These are phyloP conservation scores for Phytophthora cactorum DNA, from an alignment of 352 stramenopile species.

Conservation along the genomic window DNA sequence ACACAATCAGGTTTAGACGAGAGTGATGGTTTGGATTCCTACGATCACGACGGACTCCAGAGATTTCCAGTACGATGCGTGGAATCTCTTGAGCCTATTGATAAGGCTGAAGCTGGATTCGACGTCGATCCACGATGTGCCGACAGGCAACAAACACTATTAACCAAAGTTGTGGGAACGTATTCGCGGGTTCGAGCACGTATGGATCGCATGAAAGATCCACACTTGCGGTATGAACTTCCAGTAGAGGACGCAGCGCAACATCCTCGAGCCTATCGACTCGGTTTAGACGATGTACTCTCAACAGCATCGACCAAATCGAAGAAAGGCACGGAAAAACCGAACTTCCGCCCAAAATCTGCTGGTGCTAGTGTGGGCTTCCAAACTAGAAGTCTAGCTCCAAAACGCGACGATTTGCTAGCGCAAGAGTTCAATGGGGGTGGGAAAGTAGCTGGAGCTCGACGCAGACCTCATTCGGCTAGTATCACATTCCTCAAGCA, in stretches of 20 bases:
- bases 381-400: slow-evolving; percentile 9
- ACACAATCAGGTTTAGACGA: slow-evolving; percentile 1
- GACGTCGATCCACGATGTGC: slow-evolving; percentile 36
- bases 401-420: slow-evolving; percentile 21
- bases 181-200: slow-evolving; percentile 40
- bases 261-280: slow-evolving; percentile 53
- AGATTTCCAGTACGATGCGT: slow-evolving; percentile 31
- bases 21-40: background rate
- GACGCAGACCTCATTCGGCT: slow-evolving; percentile 54
- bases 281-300: slow-evolving; percentile 54
- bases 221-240: slow-evolving; percentile 50
- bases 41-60: slow-evolving; percentile 34
- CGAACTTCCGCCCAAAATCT: slow-evolving; percentile 46
- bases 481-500: slow-evolving; percentile 59
- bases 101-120: slow-evolving; percentile 11
- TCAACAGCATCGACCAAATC: slow-evolving; percentile 39
- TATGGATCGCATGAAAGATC: slow-evolving; percentile 47
- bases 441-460: slow-evolving; percentile 59
- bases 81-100: slow-evolving; percentile 20
- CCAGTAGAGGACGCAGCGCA: slow-evolving; percentile 48
- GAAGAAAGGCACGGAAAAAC: slow-evolving; percentile 10
- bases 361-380: slow-evolving; percentile 35
- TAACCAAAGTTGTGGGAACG: slow-evolving; percentile 33
- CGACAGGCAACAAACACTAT: slow-evolving; percentile 35
- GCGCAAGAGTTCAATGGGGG: slow-evolving; percentile 2